Base-by-base conservation (phyloP, 2,329 filamentous ascomycete species). In the Dendryphion nanum region DNA sequence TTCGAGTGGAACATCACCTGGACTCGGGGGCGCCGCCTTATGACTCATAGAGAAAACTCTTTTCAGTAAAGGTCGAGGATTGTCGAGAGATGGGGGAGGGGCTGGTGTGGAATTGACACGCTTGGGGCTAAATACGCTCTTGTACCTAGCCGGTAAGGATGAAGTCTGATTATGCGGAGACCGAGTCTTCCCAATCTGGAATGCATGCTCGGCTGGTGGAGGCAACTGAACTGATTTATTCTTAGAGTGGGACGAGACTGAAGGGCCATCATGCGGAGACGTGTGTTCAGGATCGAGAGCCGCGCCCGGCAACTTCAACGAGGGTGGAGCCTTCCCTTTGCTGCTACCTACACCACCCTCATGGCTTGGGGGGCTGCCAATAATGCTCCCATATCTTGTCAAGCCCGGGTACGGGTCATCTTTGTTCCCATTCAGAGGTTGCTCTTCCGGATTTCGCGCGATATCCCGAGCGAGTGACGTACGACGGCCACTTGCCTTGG, bases 341-440 rank as follows among this genome's bases (percentile, higher is more conserved):
- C 34, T 33, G n/a, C 19, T 33, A 18, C 17, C 31, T 30, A 7
- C 30, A 62, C 19, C 53, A 5, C 18, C 33, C 19, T 28, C 41
- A 2, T 34, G 37, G 15, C 40, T 47, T 14, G 56, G 55, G 3
- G 78, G 78, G 18, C 76, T 77, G 6, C 74, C 73, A 7, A 81
- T 64, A 49, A 85, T 83, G 56, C 81, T 84, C 31, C 82, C 82
- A 70, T 85, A 85, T 47, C 72, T 73, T 23, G 69, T 74, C 50
- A 74, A 53, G 13, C 56, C 52, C 6, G 48, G 44, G 16, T 47
- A 40, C 4, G 44, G 45, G 6, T 37, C 30, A 24, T 51, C 24
- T 21, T 45, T 12, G 38, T 38, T 32, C 29, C 44, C 35, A 32
- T 55, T 53, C 39, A 66, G 38, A 3, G 63, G 61, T 26, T 58